Evolutionary conservation across 2,329 filamentous ascomycete species (phyloP), one percentile per base, ranked within the genome.

Genomic region (Emericellopsis cladophorae): DNA sequence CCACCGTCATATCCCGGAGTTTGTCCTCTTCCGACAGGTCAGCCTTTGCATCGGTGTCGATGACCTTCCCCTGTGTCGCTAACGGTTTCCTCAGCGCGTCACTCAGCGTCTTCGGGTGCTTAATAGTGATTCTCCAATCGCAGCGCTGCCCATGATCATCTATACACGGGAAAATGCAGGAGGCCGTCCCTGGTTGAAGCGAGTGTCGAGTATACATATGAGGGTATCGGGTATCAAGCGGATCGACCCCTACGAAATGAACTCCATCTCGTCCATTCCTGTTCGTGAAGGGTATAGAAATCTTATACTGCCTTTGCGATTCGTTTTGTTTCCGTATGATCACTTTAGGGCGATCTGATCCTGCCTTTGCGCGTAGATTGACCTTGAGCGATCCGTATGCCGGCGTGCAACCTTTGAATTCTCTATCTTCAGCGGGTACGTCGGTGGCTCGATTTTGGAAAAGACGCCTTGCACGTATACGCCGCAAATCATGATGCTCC

Each of bases 181-280:
- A 90, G 1, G 87, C 81, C 15, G 79, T 81, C 24, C 89, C 88
- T 0, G 87, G 78, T 45, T 84, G 81, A 34, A 82, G 67, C 2
- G 81, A 84, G 53, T 90, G 88, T 33, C 81, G 81, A 1, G 90
- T 94, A 58, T 94, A 98, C 38, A 85, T 80, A 63, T 98, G 90
- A 0, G 92, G 88, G 57, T 89, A 98, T 45, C 89, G 76, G 42
- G 70, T 70, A 56, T 95, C 90, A 39, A 80, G 76, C 42, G 81
- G 79, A 36, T 87, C 79, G 31, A 92, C 74, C 4, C 92, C 89
- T 14, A 93, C 85, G 60, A 95, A 98, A 45, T 95, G 89, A 43
- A 96, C 60, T 18, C 87, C 90, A 57, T 98, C 92, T 36, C 86
- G 74, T 39, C 89, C 81, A 49, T 77, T 76, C 39, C 76, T 77